A percentile compares a stretch with the other conserved stretches of the same genome.
These are phyloP conservation scores for Niebla homalea DNA, from an alignment of 495 filamentous ascomycete species.

Conservation along the genomic window DNA sequence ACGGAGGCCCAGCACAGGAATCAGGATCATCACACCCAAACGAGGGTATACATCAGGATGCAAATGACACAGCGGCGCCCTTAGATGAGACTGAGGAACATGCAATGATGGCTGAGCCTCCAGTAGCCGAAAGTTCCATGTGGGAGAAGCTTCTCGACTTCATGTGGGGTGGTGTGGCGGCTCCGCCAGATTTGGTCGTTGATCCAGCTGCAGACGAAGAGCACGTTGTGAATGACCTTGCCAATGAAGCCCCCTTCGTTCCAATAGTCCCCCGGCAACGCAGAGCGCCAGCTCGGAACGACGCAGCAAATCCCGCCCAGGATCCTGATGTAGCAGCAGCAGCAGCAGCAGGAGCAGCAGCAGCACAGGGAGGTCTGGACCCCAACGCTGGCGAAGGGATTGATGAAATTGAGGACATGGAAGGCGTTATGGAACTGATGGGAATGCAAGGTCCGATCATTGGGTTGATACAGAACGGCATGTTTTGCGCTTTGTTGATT, in stretches of 20 bases:
- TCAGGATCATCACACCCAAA: too few relatives aligned
- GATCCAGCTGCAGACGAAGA: conserved; percentile 38
- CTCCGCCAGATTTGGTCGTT: conserved; percentile 22
- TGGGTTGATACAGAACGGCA: conserved; percentile 81
- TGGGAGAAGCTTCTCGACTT: conserved; percentile 29
- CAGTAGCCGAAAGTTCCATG: not conserved
- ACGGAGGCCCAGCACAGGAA: too few relatives aligned
- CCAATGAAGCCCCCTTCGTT: conserved; percentile 50
- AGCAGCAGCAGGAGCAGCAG: conserved; percentile 21
- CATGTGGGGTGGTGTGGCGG: conserved; percentile 51
- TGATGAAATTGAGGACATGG: conserved; percentile 92
- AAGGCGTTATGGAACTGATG: conserved; percentile 90
- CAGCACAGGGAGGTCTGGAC: conserved; percentile 38
- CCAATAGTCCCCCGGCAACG: conserved; percentile 32
- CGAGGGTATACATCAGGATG: too few relatives aligned
- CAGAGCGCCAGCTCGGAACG: conserved; percentile 8
- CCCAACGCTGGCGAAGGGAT: conserved; percentile 44
- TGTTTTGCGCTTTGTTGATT: conserved; percentile 85
- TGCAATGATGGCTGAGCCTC: not conserved
- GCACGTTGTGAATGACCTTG: conserved; percentile 41
- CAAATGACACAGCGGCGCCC: too few relatives aligned
- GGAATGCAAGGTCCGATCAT: conserved; percentile 90
- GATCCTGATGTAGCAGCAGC: conserved; percentile 24
- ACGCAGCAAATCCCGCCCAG: conserved; percentile 17
- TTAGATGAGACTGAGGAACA: not conserved